These are phyloP conservation scores for Amanita phalloides DNA, from an alignment of 768 basidiomycete genomes.

Conservation along the genomic window DNA sequence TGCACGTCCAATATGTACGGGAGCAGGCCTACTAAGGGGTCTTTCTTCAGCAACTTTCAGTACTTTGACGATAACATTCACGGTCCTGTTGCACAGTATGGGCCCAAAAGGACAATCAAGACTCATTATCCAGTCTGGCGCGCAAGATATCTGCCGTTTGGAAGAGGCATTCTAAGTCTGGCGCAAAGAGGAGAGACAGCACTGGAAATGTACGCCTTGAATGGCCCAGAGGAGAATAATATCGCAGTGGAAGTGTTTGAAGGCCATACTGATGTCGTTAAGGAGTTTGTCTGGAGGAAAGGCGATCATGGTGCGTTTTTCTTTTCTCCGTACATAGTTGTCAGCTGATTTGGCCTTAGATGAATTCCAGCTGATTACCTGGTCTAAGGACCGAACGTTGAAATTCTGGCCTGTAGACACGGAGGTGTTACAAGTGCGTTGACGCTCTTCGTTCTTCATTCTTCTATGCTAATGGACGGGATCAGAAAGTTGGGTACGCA, in stretches of 20 bases:
- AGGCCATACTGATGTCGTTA: conserved; percentile 88
- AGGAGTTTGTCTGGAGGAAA: conserved; percentile 95
- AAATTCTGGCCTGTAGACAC: conserved; percentile 82
- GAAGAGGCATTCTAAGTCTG: conserved; percentile 74
- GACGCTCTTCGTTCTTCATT: background rate
- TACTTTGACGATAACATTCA: background rate
- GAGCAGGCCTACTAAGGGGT: background rate
- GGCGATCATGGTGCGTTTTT: conserved; percentile 37
- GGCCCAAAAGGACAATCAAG: conserved; percentile 42
- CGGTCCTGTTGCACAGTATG: conserved; percentile 7
- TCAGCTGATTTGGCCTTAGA: conserved; percentile 12
- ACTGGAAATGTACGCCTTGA: conserved; percentile 72
- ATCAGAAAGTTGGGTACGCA: conserved; percentile 39
- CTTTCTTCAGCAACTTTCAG: background rate
- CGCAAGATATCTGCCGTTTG: conserved; percentile 87
- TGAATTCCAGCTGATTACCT: conserved; percentile 53
- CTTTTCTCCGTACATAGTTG: background rate
- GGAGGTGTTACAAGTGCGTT: conserved; percentile 54
- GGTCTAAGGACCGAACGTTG: conserved; percentile 85
- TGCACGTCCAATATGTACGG: conserved; percentile 1
- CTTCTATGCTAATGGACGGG: background rate
- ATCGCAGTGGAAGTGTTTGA: conserved; percentile 66
- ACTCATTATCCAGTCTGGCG: conserved; percentile 93
- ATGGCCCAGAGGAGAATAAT: conserved; percentile 14
- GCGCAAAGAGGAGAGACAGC: conserved; percentile 82